These are phyloP conservation scores for Annulohypoxylon stygium DNA, from an alignment of 495 filamentous ascomycete genomes.

Conservation along the genomic window DNA sequence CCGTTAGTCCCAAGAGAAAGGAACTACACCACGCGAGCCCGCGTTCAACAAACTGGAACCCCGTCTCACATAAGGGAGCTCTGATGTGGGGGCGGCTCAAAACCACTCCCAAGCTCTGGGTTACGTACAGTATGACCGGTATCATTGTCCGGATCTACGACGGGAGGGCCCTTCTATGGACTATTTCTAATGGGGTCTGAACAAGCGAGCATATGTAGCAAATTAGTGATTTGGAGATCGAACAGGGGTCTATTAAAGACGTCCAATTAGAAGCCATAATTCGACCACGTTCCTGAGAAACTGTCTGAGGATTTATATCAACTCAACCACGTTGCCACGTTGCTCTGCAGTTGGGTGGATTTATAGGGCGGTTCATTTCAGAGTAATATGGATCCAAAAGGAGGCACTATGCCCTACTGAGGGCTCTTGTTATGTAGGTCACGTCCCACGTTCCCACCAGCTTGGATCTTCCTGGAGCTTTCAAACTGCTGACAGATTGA, in stretches of 20 bases:
- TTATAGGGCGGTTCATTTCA: conserved; percentile 9
- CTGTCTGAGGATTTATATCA: conserved; percentile 27
- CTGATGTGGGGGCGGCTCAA: conserved; percentile 38
- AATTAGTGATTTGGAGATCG: conserved; percentile 34
- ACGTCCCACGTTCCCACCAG: conserved; percentile 16
- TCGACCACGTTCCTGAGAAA: conserved; percentile 33
- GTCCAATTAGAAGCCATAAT: conserved; percentile 30
- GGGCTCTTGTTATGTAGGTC: conserved; percentile 7
- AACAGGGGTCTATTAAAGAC: conserved; percentile 27
- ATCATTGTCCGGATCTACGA: conserved; percentile 36
- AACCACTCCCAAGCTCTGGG: not conserved
- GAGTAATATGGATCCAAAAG: not conserved
- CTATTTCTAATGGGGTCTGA: conserved; percentile 29
- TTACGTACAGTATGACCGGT: conserved; percentile 15
- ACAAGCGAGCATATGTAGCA: conserved; percentile 24
- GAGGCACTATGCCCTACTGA: conserved; percentile 6
- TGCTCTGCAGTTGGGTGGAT: conserved; percentile 13
- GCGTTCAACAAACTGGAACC: conserved; percentile 35
- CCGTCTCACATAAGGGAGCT: conserved; percentile 43
- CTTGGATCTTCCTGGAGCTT: not conserved
- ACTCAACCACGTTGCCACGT: conserved; percentile 19
- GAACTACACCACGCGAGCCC: conserved; percentile 33
- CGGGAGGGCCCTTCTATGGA: conserved; percentile 19
- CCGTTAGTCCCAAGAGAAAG: conserved; percentile 36
- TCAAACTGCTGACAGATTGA: not conserved